phyloP scores from a whole-genome alignment of 176 grass and related monocot genomes.

The Oryza punctata region DNA sequence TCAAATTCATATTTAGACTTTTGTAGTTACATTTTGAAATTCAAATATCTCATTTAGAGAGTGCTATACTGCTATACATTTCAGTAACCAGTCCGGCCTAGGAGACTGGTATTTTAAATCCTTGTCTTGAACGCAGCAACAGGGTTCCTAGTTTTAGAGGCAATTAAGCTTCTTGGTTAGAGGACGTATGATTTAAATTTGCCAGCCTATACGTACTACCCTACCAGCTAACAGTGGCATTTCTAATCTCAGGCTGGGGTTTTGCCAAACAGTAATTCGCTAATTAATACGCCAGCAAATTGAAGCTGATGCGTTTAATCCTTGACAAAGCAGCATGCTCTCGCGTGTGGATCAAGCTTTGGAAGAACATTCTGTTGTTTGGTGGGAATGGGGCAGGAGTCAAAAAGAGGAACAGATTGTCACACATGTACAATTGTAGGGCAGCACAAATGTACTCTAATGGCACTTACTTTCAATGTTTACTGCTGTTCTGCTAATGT shows the following conservation, averaged over 20 bases:
- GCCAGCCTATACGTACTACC: not conserved
- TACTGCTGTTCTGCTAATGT: not conserved
- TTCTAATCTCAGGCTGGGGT: not conserved
- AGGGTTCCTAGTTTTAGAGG: too few species aligned
- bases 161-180: not conserved
- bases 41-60: too few species aligned
- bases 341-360: slow-evolving; percentile 3
- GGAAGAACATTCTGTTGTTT: slow-evolving; percentile 26
- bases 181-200: not conserved
- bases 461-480: not conserved
- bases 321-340: not conserved
- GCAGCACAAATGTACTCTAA: not conserved
- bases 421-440: not conserved
- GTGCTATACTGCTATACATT: too few species aligned
- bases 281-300: slow-evolving; percentile 30
- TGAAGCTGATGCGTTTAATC: slow-evolving; percentile 15
- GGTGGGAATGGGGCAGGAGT: not conserved
- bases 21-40: not conserved
- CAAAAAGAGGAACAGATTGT: not conserved
- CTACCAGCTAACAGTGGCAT: not conserved
- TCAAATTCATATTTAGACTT: not conserved
- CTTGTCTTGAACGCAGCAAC: not conserved
- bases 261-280: not conserved
- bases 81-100: too few species aligned
- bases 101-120: too few species aligned